Base-by-base conservation (phyloP, 179 eudicot genomes). In the Carnegiea gigantea region DNA sequence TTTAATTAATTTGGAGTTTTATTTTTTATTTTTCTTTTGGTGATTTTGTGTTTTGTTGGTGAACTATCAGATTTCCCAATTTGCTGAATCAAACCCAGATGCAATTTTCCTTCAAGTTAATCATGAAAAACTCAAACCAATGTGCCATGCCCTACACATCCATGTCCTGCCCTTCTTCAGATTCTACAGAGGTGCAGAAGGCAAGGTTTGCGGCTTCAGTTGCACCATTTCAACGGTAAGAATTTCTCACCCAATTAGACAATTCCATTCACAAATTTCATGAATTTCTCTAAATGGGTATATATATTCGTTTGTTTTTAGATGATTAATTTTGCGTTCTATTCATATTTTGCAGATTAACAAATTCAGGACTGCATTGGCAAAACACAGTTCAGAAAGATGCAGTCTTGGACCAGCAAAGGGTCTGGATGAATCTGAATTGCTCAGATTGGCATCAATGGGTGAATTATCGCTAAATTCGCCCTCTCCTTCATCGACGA, bases 341-440 rank as follows among this genome's bases (percentile, higher is more conserved):
- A 24, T 36, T 75, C 11, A 12, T 28, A 2, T 53, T 38, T 4
- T 78, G 60, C 91, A 92, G 95, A 91, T 92, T 80, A 92, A 94
- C 92, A 94, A 94, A 79, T 94, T 94, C 68, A 94, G 90, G 79
- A 92, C 87, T 90, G 92, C 94, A 78, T 79, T 92, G 78, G 89
- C 88, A 38, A 92, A 90, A 82, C 87, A 92, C 81, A 86, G 85
- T 77, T 59, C 90, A 17, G 93, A 90, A 57, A 84, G 88, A 21
- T 75, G 83, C 73, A 84, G 78, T 82, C 86, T 81, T 86, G 95
- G 90, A 40, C 92, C 92, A 38, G 92, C 98, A 9, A 94, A 88
- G 70, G 98, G 98, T 17, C 73, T 94, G 38, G 89, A 89, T 53
- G 98, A 94, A 76, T 86, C 91, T 26, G 98, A 92, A 82, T 72